Percentiles rank a stretch among this genome's conserved stretches.
phyloP scores from a whole-genome alignment of 352 stramenopile species.

The Aphanomyces stellatus region DNA sequence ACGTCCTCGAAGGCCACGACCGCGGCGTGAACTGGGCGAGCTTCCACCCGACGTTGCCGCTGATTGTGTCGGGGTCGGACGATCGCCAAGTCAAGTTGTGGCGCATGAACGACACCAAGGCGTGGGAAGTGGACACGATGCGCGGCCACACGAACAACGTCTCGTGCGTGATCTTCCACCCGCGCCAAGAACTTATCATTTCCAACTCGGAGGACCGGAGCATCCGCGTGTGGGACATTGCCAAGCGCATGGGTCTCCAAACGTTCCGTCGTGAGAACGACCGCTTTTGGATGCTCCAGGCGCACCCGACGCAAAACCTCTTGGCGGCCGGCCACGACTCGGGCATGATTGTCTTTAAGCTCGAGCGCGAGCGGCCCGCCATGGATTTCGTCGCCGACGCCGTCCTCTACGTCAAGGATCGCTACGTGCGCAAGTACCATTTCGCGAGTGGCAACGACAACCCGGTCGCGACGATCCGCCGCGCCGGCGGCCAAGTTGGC shows the following conservation, averaged over 20 bases:
- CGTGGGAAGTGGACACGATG: constrained; percentile 99
- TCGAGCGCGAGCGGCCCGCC: constrained; percentile 94
- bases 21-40: constrained; percentile 99
- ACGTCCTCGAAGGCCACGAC: constrained; percentile 99
- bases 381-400: constrained; percentile 82
- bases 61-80: constrained; percentile 98
- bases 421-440: constrained; percentile 96
- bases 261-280: constrained; percentile 98
- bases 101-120: constrained; percentile 99
- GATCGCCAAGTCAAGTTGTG: constrained; percentile 99
- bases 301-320: constrained; percentile 96
- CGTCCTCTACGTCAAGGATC: constrained; percentile 96
- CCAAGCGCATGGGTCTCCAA: constrained; percentile 97
- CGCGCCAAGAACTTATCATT: constrained; percentile 98
- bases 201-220: constrained; percentile 98
- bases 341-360: constrained; percentile 99
- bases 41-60: constrained; percentile 97
- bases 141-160: constrained; percentile 99
- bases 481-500: constrained; percentile 81
- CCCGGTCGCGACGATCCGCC: constrained; percentile 58
- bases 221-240: constrained; percentile 99
- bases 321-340: constrained; percentile 98
- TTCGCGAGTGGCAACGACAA: constrained; percentile 79
- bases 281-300: constrained; percentile 97
- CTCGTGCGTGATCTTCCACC: constrained; percentile 99